Percentiles rank a stretch among this genome's conserved stretches.
phyloP scores from a whole-genome alignment of 805 yeast species.

The Maudiozyma barnettii region DNA sequence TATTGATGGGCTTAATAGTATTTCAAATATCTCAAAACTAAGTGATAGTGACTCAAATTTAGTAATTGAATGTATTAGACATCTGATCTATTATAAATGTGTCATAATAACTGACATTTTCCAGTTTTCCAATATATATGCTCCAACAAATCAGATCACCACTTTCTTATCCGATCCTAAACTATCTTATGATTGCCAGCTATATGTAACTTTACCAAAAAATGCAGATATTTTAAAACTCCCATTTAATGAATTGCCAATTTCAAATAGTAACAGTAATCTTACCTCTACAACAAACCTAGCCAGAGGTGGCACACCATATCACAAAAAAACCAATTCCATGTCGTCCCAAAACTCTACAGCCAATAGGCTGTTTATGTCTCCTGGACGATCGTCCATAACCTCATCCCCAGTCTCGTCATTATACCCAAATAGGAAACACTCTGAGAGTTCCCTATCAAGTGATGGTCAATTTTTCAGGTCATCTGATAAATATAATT shows the following conservation, averaged over 20 bases:
- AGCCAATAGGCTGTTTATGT: background rate
- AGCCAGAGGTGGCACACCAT: background rate
- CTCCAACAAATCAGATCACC: slow-evolving; percentile 73
- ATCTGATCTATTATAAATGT: slow-evolving; percentile 81
- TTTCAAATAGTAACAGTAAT: slow-evolving; percentile 6
- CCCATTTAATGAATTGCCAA: slow-evolving; percentile 20
- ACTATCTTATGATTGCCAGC: slow-evolving; percentile 76
- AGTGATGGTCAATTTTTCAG: slow-evolving; percentile 6
- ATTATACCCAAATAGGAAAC: slow-evolving; percentile 1
- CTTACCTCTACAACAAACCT: background rate
- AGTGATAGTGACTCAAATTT: slow-evolving; percentile 73
- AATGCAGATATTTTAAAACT: slow-evolving; percentile 24
- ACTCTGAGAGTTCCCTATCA: slow-evolving; percentile 16
- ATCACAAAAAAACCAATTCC: background rate
- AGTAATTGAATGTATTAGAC: slow-evolving; percentile 82
- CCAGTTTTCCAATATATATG: slow-evolving; percentile 81
- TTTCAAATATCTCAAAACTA: slow-evolving; percentile 62
- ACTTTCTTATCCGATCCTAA: slow-evolving; percentile 52
- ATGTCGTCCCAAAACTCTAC: slow-evolving; percentile 2
- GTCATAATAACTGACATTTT: slow-evolving; percentile 76
- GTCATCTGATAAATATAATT: background rate
- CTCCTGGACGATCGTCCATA: slow-evolving; percentile 1
- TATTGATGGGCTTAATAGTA: slow-evolving; percentile 82
- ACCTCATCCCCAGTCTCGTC: background rate
- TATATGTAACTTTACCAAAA: slow-evolving; percentile 50